phyloP scores from a whole-genome alignment of 805 yeast genomes.

The Nakazawaea holstii region DNA sequence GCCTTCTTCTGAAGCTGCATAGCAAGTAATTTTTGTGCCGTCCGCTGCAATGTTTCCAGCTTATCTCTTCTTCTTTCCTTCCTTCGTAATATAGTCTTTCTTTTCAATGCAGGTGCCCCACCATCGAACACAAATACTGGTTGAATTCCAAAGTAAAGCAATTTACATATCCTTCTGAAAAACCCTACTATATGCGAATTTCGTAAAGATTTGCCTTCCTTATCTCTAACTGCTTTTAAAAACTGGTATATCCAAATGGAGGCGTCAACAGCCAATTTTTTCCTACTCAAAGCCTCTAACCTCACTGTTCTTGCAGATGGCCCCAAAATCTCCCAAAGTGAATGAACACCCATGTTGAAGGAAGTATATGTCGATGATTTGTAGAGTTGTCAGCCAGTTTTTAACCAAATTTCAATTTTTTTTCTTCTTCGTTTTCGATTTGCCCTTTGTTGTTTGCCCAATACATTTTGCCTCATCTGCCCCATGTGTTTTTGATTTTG shows the following conservation, averaged over 20 bases:
- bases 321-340: conserved; percentile 87
- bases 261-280: conserved; percentile 89
- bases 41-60: conserved; percentile 58
- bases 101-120: conserved; percentile 81
- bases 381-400: too few relatives aligned
- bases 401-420: not conserved
- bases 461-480: too few relatives aligned
- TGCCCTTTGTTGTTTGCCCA: too few relatives aligned
- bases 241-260: conserved; percentile 98
- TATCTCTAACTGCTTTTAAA: conserved; percentile 86
- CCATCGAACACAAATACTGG: conserved; percentile 97
- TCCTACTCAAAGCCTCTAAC: conserved; percentile 75
- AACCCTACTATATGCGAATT: conserved; percentile 94
- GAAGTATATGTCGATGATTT: not conserved
- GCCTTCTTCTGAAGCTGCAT: conserved; percentile 65
- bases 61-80: conserved; percentile 71
- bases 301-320: conserved; percentile 89
- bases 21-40: conserved; percentile 80
- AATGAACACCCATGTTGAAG: conserved; percentile 83
- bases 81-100: conserved; percentile 70
- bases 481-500: too few relatives aligned
- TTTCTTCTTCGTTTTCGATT: not conserved
- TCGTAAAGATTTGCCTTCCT: conserved; percentile 69
- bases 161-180: conserved; percentile 86
- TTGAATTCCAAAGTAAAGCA: conserved; percentile 76